Percentiles rank a stretch among this genome's conserved stretches.
phyloP scores from a whole-genome alignment of 352 stramenopile species.

The Sclerospora graminicola region DNA sequence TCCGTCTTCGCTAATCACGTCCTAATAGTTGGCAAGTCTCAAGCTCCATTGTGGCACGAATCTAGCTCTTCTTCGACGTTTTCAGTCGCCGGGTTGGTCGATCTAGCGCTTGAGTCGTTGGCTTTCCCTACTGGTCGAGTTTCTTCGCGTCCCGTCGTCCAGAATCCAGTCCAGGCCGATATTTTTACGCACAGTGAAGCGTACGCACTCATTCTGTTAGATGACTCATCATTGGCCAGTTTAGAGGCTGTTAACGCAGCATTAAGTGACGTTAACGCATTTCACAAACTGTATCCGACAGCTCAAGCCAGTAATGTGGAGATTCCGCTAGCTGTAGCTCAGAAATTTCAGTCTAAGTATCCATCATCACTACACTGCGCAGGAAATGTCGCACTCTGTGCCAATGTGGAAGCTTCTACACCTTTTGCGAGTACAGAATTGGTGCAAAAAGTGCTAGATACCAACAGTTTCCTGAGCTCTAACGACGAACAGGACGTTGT shows the following conservation, averaged over 20 bases:
- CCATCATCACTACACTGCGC: constrained; percentile 15
- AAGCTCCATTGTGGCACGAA: constrained; percentile 14
- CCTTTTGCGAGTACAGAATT: constrained; percentile 1
- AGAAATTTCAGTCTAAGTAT: constrained; percentile 16
- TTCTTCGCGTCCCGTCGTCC: constrained; percentile 10
- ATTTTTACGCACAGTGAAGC: constrained; percentile 25
- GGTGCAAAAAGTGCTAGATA: constrained; percentile 16
- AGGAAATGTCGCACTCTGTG: constrained; percentile 19
- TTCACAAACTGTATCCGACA: constrained; percentile 22
- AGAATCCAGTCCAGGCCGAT: constrained; percentile 31
- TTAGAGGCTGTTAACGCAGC: constrained; percentile 15
- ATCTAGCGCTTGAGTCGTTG: constrained; percentile 30
- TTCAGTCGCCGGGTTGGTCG: constrained; percentile 21
- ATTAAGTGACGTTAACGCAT: constrained; percentile 8
- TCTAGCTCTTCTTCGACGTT: constrained; percentile 7
- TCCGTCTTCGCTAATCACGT: constrained; percentile 13
- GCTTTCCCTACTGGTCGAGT: constrained; percentile 19
- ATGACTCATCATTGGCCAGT: constrained; percentile 9
- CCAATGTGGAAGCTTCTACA: constrained; percentile 5
- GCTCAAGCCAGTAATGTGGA: constrained; percentile 8
- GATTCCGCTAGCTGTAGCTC: constrained; percentile 18
- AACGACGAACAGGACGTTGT: constrained; percentile 17
- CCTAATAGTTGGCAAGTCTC: constrained; percentile 16
- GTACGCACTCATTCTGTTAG: constrained; percentile 28
- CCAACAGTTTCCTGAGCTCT: constrained; percentile 19